Conservation (phyloP, 1,139 yeast species). For the Casaregolazyma lundiana region DNA sequence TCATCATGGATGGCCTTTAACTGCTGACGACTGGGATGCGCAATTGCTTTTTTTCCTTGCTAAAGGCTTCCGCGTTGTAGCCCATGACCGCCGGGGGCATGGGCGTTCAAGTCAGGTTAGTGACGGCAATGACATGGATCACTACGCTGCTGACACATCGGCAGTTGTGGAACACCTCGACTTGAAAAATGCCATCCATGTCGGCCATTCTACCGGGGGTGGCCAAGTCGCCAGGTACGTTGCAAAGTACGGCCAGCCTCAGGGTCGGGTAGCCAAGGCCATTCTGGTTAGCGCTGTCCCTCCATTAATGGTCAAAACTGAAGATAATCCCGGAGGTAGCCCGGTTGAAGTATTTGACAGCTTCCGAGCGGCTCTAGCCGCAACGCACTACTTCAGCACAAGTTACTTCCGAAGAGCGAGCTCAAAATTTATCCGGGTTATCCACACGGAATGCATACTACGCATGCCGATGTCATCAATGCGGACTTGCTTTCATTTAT, state of each 20-base stretch:
- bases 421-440: constrained; percentile 15
- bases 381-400: constrained; percentile 13
- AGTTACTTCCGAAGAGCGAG: constrained; percentile 11
- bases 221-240: constrained; percentile 16
- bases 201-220: constrained; percentile 19
- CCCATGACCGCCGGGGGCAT: constrained; percentile 18
- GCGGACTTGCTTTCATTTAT: constrained; percentile 14
- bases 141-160: constrained; percentile 15
- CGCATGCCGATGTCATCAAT: constrained; percentile 13
- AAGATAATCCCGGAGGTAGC: constrained; percentile 13
- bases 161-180: constrained; percentile 14
- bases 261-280: constrained; percentile 14
- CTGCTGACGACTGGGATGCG: constrained; percentile 18
- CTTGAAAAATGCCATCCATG: constrained; percentile 14
- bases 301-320: constrained; percentile 15
- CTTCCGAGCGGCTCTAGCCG: constrained; percentile 14
- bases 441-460: constrained; percentile 17
- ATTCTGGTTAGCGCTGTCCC: constrained; percentile 17
- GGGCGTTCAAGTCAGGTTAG: constrained; percentile 17
- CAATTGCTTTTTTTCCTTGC: constrained; percentile 15
- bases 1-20: constrained; percentile 19
- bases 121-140: constrained; percentile 17
- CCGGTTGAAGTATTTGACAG: constrained; percentile 12
- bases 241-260: constrained; percentile 12
- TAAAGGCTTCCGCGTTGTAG: constrained; percentile 17